A percentile compares a stretch with the other conserved stretches of the same genome.
Conservation (phyloP, 768 basidiomycete genomes). For the Stropharia rugosoannulata region DNA sequence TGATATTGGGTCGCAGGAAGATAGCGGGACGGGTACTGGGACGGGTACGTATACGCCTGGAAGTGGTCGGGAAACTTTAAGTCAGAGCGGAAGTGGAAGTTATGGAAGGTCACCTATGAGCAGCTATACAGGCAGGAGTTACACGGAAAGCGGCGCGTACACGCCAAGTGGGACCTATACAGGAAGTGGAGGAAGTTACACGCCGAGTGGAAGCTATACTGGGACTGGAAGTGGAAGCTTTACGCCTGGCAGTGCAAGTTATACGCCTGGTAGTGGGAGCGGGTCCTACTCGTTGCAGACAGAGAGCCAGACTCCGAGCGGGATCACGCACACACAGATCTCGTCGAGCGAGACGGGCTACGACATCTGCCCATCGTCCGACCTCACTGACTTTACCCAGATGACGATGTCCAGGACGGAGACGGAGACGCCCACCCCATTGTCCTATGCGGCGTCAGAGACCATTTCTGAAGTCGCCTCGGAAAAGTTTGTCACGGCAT, state of each 20-base stretch:
- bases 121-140: conserved; percentile 17
- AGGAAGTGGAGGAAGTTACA: conserved; percentile 18
- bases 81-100: conserved; percentile 13
- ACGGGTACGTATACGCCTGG: conserved; percentile 24
- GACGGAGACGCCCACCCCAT: conserved; percentile 32
- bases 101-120: conserved; percentile 3
- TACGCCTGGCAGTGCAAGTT: conserved; percentile 26
- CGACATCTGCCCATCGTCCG: conserved; percentile 53
- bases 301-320: conserved; percentile 5
- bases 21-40: conserved; percentile 36
- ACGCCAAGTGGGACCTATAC: conserved; percentile 14
- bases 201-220: conserved; percentile 14
- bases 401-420: conserved; percentile 24
- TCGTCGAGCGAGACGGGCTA: conserved; percentile 51
- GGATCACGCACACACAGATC: conserved; percentile 27
- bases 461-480: conserved; percentile 32
- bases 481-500: conserved; percentile 43
- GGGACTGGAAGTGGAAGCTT: conserved; percentile 26
- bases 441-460: conserved; percentile 30
- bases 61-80: conserved; percentile 21
- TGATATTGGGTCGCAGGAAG: conserved; percentile 54
- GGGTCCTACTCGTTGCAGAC: conserved; percentile 19
- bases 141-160: conserved; percentile 12
- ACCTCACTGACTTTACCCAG: conserved; percentile 41
- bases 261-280: conserved; percentile 21